A percentile compares a stretch with the other conserved stretches of the same genome.
phyloP scores from a whole-genome alignment of 495 filamentous ascomycete species.

The Apiosordaria backusii region DNA sequence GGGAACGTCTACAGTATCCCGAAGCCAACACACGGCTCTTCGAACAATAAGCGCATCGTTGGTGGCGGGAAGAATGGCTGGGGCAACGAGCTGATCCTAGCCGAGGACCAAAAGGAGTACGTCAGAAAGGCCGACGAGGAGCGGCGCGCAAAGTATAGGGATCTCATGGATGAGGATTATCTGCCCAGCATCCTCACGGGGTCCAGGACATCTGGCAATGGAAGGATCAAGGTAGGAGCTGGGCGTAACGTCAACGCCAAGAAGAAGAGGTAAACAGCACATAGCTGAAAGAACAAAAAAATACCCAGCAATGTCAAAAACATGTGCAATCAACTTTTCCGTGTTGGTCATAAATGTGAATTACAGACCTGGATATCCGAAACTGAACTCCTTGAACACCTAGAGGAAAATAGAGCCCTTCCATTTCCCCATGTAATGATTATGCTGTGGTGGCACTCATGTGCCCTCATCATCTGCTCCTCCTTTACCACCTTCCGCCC shows the following conservation, averaged over 20 bases:
- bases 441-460: not conserved
- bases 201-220: conserved; percentile 58
- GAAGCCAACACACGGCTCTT: conserved; percentile 76
- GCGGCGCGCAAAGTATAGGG: conserved; percentile 64
- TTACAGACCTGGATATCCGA: not conserved
- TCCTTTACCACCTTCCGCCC: not conserved
- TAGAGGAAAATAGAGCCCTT: not conserved
- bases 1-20: conserved; percentile 88
- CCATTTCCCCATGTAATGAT: not conserved
- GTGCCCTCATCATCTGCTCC: not conserved
- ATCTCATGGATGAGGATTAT: conserved; percentile 94
- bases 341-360: not conserved
- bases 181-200: conserved; percentile 83
- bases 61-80: conserved; percentile 85
- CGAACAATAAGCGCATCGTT: conserved; percentile 67
- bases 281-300: not conserved
- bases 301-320: not conserved
- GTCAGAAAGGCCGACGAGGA: conserved; percentile 57
- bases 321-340: not conserved
- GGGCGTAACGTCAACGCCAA: conserved; percentile 82
- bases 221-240: conserved; percentile 75
- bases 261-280: conserved; percentile 48
- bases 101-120: conserved; percentile 97
- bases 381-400: not conserved
- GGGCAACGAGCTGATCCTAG: conserved; percentile 74